Conservation (phyloP, 2,329 filamentous ascomycete species). For the Alternaria triticina region DNA sequence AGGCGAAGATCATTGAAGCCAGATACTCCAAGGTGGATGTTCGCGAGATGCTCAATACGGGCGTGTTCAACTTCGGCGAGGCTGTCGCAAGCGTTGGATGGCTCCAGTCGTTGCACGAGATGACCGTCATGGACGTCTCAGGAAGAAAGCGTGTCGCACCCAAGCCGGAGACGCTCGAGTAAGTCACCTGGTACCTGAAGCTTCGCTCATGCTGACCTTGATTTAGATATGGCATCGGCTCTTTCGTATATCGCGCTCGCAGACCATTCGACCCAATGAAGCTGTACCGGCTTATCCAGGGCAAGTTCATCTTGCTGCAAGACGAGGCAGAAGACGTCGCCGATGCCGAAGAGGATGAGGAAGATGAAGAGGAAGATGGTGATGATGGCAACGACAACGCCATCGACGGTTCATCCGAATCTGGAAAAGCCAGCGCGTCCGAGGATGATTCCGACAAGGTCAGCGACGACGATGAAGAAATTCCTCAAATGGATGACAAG, state of each 20-base stretch:
- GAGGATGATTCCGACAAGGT: constrained; percentile 25
- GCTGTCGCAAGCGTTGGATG: constrained; percentile 72
- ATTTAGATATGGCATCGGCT: constrained; percentile 68
- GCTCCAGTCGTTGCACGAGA: constrained; percentile 72
- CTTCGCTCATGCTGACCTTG: background rate
- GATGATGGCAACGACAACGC: constrained; percentile 1
- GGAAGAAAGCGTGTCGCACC: constrained; percentile 64
- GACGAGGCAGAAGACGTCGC: constrained; percentile 45
- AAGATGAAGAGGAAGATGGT: constrained; percentile 11
- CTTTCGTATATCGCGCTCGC: constrained; percentile 70
- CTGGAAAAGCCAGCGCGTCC: constrained; percentile 20
- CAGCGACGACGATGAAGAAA: constrained; percentile 44
- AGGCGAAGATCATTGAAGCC: constrained; percentile 68
- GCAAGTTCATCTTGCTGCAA: constrained; percentile 53
- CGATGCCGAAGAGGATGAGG: constrained; percentile 29
- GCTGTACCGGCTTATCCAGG: constrained; percentile 50
- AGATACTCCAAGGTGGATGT: constrained; percentile 67
- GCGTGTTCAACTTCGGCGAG: constrained; percentile 68
- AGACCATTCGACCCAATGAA: constrained; percentile 52
- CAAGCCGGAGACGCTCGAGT: constrained; percentile 74
- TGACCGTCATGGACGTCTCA: constrained; percentile 66
- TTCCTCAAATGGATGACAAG: constrained; percentile 35
- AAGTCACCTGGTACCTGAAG: constrained; percentile 19
- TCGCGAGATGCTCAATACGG: constrained; percentile 68
- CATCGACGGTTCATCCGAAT: constrained; percentile 21